A percentile compares a stretch with the other conserved stretches of the same genome.
phyloP scores from a whole-genome alignment of 129 eudicot genomes.

The Rutidosis leptorrhynchoides region DNA sequence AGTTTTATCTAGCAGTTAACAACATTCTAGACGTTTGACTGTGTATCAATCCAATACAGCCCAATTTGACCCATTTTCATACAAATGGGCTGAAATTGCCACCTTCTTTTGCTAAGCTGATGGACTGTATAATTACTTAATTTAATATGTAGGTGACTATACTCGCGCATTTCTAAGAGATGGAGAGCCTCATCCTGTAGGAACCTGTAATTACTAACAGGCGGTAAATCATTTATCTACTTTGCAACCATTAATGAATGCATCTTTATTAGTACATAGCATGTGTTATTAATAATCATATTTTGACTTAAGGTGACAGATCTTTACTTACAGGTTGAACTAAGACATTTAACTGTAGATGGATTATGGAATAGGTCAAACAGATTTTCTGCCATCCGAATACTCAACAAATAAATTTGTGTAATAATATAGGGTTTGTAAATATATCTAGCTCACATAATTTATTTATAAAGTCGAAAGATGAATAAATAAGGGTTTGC shows the following conservation, averaged over 20 bases:
- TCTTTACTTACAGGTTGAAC: neutral
- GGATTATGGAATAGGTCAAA: neutral
- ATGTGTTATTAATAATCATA: neutral
- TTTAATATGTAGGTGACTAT: constrained; percentile 67
- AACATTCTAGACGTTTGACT: neutral
- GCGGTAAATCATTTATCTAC: constrained; percentile 51
- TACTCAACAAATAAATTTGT: neutral
- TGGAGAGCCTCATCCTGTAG: constrained; percentile 98
- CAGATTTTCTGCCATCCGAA: neutral
- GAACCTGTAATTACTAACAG: constrained; percentile 98
- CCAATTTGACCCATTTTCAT: neutral
- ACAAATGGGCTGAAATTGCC: neutral
- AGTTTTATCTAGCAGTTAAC: neutral
- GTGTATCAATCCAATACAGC: neutral
- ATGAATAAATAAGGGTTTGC: neutral
- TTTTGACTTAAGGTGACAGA: neutral
- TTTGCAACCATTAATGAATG: neutral
- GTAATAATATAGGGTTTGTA: neutral
- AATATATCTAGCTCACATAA: neutral
- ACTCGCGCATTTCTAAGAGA: constrained; percentile 98
- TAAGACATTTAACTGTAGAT: neutral
- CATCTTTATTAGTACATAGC: neutral
- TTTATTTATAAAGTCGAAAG: neutral
- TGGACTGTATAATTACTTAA: neutral
- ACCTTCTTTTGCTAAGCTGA: neutral